Evolutionary conservation across 2,329 filamentous ascomycete species (phyloP).

Genomic region (Neocucurbitaria cava): DNA sequence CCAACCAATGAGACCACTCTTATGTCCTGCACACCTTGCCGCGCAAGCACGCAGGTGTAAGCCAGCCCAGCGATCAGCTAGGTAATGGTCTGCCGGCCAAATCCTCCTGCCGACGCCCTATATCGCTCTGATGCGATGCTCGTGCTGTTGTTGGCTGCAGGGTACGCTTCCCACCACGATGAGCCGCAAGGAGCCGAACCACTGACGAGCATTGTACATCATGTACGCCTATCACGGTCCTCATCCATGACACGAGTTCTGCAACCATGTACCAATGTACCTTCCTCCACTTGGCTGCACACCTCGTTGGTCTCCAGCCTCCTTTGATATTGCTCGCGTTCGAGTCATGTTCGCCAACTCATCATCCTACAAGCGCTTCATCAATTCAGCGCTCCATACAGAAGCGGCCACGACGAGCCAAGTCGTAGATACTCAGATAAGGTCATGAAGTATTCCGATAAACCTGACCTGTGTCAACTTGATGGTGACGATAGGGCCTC

Average conservation of each 20-base stretch:
- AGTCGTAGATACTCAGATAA: conserved; percentile 10
- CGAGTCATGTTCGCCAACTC: conserved; percentile 27
- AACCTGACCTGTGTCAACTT: not conserved
- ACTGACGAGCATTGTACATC: conserved; percentile 7
- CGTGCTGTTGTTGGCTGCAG: conserved; percentile 23
- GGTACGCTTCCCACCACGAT: conserved; percentile 21
- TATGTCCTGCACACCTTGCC: conserved; percentile 17
- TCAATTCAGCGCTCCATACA: conserved; percentile 16
- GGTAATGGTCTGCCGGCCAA: conserved; percentile 3
- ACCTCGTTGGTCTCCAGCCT: conserved; percentile 5
- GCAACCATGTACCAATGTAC: conserved; percentile 13
- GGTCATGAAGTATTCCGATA: not conserved
- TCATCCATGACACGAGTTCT: conserved; percentile 17
- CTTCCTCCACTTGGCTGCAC: conserved; percentile 10
- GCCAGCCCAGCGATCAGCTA: conserved; percentile 10
- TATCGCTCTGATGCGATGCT: conserved; percentile 9
- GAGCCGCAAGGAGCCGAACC: conserved; percentile 26
- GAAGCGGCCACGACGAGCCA: conserved; percentile 17
- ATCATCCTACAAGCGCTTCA: conserved; percentile 13
- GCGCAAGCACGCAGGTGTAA: conserved; percentile 15
- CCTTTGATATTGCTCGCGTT: conserved; percentile 5
- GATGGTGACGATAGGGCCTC: not conserved
- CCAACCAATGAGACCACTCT: conserved; percentile 17
- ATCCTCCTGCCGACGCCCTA: conserved; percentile 9
- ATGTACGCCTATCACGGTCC: conserved; percentile 19